A percentile compares a stretch with the other conserved stretches of the same genome.
phyloP scores from a whole-genome alignment of 202 grass and related monocot genomes.

The Sporobolus alterniflorus region DNA sequence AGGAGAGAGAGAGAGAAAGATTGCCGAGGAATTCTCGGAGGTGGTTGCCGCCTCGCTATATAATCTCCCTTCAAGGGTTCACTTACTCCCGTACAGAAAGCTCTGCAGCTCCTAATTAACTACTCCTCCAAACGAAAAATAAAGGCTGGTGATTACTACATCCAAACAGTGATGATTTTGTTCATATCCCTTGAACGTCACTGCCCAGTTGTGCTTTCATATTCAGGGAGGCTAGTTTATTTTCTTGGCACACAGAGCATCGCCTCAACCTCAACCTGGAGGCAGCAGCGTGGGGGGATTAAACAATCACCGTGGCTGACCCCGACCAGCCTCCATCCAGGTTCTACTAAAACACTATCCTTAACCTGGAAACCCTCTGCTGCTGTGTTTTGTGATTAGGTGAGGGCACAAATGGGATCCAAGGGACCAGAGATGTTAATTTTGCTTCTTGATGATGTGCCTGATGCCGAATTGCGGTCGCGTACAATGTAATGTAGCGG shows the following conservation, averaged over 20 bases:
- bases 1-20: background rate
- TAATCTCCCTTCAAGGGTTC: slow-evolving; percentile 40
- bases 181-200: slow-evolving; percentile 5
- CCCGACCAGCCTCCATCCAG: background rate
- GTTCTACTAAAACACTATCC: background rate
- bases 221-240: background rate
- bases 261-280: slow-evolving; percentile 32
- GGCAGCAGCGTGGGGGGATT: slow-evolving; percentile 13
- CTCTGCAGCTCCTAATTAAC: slow-evolving; percentile 33
- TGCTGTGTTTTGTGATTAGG: too few relatives aligned
- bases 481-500: background rate
- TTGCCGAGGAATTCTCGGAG: slow-evolving; percentile 33
- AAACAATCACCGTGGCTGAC: slow-evolving; percentile 6
- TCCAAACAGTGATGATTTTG: slow-evolving; percentile 22
- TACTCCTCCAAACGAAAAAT: too few relatives aligned
- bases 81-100: slow-evolving; percentile 15
- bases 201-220: background rate
- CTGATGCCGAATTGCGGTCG: background rate
- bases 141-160: background rate
- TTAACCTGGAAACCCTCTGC: too few relatives aligned
- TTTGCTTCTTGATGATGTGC: background rate
- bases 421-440: background rate
- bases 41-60: slow-evolving; percentile 39
- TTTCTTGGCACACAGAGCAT: background rate
- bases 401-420: background rate